Evolutionary conservation across 2,329 filamentous ascomycete species (phyloP).

Genomic region (Neofusicoccum umdonicola): DNA sequence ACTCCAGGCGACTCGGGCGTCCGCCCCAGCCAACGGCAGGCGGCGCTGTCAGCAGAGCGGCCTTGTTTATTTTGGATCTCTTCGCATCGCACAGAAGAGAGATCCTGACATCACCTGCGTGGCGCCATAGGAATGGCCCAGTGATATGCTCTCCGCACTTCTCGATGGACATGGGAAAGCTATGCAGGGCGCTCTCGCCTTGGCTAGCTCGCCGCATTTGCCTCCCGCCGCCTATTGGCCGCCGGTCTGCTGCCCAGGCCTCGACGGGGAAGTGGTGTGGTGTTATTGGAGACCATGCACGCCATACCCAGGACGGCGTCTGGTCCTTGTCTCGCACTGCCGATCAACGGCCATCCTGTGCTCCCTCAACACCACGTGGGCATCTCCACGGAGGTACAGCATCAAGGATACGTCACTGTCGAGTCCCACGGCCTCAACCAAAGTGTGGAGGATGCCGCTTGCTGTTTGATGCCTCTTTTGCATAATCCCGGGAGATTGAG

Average conservation of each 20-base stretch:
- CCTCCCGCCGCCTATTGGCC: not conserved
- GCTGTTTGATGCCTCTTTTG: no score
- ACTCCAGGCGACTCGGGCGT: no score
- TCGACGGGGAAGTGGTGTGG: not conserved
- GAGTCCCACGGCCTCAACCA: no score
- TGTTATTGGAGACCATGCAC: not conserved
- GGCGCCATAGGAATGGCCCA: not conserved
- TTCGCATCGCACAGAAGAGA: not conserved
- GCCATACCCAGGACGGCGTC: not conserved
- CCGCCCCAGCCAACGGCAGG: not conserved
- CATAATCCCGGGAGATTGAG: no score
- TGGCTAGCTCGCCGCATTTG: not conserved
- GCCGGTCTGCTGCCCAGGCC: not conserved
- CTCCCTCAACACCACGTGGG: not conserved
- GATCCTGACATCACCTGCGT: constrained; percentile 1
- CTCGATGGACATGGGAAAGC: not conserved
- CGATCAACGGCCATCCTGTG: not conserved
- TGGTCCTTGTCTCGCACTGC: not conserved
- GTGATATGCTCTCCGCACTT: constrained; percentile 13
- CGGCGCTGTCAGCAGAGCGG: not conserved
- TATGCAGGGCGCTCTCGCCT: not conserved
- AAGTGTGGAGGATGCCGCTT: no score
- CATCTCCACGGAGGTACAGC: not conserved
- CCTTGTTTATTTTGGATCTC: not conserved
- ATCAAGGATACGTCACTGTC: not conserved